Evolutionary conservation across 202 grass and related monocot genomes (phyloP), one percentile per base, ranked within the genome.

Genomic region (Tripidium arundinaceum): DNA sequence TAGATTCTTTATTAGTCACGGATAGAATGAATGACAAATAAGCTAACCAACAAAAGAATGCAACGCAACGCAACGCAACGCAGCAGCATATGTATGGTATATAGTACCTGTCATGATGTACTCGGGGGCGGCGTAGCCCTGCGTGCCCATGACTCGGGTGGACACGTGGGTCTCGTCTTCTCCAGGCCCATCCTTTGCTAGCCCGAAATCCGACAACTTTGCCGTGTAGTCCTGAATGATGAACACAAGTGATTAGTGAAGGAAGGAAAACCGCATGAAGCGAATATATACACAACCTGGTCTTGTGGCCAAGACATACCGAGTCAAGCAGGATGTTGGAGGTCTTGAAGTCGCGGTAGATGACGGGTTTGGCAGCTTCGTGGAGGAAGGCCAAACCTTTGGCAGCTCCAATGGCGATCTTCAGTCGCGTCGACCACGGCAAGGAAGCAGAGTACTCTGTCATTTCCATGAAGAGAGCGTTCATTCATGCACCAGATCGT

Each of bases 331-430:
- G 58, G 52, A 92, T 90, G 67, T 92, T 92, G 40, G 90, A 92
- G 43, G 87, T 82, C 77, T 92, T 92, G 71, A 92, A 92, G 46
- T 92, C 90, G 12, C 90, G 79, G 73, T 89, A 92, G 83, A 92
- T 92, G 60, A 92, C 81, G 2, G 86, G 87, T 24, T 85, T 85
- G 1, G 55, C 72, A 45, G 80, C 84, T n/a, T 89, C 90, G 43
- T 92, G 87, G 75, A 92, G 90, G 73, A 92, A 92, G 72, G 67
- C 81, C 59, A 92, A 72, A 69, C 90, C 90, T 81, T 81, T 90
- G 87, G 90, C 90, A 0, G 90, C 87, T 82, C 87, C 87, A 65
- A 89, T 83, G 75, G 90, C 77, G 54, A 92, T 92, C 41, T 89
- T 89, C 68, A 90, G 1, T 21, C 90, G 79, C 34, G 77, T 74